Percentiles rank a stretch among this genome's conserved stretches.
Conservation (phyloP, 495 filamentous ascomycete species). For the Cairneyella variabilis region DNA sequence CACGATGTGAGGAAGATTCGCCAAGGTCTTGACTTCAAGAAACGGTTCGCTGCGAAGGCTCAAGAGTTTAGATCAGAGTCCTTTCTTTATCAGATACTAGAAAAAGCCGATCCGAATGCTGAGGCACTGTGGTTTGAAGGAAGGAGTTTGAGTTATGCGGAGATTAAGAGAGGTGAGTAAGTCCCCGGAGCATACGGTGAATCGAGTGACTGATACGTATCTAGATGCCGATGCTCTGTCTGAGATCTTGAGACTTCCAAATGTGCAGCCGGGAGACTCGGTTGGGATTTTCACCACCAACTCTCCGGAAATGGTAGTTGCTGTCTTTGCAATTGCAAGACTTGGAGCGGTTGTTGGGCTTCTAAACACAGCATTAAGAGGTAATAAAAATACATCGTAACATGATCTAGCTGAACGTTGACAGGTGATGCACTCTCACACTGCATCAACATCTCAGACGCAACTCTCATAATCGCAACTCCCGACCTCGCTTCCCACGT, state of each 20-base stretch:
- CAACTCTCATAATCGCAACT: conserved; percentile 26
- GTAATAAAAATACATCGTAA: too few relatives aligned
- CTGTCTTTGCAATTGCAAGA: conserved; percentile 1
- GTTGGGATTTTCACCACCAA: conserved; percentile 40
- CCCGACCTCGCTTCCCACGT: conserved; percentile 35
- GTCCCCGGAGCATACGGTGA: background rate
- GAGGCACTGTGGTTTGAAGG: conserved; percentile 48
- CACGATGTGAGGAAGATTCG: background rate
- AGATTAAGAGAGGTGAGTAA: conserved; percentile 41
- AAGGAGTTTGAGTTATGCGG: conserved; percentile 41
- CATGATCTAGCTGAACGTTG: background rate
- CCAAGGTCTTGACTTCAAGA: background rate
- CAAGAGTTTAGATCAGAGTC: conserved; percentile 31
- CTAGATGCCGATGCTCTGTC: conserved; percentile 26
- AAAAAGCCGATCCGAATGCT: conserved; percentile 29
- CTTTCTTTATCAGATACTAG: conserved; percentile 41
- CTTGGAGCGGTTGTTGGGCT: background rate
- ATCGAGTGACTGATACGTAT: background rate
- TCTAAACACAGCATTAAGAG: background rate
- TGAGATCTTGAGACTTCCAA: conserved; percentile 32
- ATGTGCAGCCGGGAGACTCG: conserved; percentile 36
- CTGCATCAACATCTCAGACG: conserved; percentile 5
- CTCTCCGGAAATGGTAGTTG: conserved; percentile 7
- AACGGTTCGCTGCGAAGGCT: background rate
- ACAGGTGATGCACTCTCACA: conserved; percentile 32